Conservation (phyloP, 768 basidiomycete genomes). For the Termitomyces bulborhizus region DNA sequence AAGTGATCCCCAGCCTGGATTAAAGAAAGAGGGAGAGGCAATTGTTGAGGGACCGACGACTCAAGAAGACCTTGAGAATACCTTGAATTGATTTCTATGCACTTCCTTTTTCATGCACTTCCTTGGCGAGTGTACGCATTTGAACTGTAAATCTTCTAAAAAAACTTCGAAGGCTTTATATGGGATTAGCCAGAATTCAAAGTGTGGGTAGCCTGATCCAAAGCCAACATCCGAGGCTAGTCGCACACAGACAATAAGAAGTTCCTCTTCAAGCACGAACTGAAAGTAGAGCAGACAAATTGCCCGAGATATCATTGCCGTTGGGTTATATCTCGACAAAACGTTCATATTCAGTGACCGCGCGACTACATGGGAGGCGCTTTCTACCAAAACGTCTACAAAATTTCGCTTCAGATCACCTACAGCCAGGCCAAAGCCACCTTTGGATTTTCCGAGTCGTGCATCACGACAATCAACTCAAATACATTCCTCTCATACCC, state of each 20-base stretch:
- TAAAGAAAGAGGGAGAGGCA: constrained; percentile 48
- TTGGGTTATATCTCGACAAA: constrained; percentile 85
- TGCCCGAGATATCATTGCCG: constrained; percentile 94
- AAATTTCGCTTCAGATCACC: constrained; percentile 88
- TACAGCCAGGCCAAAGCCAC: constrained; percentile 91
- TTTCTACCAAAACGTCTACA: constrained; percentile 93
- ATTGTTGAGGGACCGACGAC: constrained; percentile 45
- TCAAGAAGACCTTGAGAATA: not conserved
- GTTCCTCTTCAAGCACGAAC: constrained; percentile 94
- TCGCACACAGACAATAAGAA: constrained; percentile 83
- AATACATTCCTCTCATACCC: not conserved
- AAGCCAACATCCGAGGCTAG: not conserved
- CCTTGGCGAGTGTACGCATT: not conserved
- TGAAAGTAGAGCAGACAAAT: constrained; percentile 92
- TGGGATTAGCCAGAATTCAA: not conserved
- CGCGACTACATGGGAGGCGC: constrained; percentile 85
- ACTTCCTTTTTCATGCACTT: not conserved
- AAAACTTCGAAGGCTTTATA: too few species aligned
- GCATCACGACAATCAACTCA: constrained; percentile 31
- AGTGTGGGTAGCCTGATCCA: not conserved
- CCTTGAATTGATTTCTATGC: not conserved
- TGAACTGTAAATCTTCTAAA: too few species aligned
- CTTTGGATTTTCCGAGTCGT: constrained; percentile 97
- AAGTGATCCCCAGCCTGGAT: constrained; percentile 20
- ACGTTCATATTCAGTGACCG: constrained; percentile 98